Percentiles rank a stretch among this genome's conserved stretches.
These are phyloP conservation scores for Pezizomycotina sp. DNA, from an alignment of 2,329 filamentous ascomycete species.

Conservation along the genomic window DNA sequence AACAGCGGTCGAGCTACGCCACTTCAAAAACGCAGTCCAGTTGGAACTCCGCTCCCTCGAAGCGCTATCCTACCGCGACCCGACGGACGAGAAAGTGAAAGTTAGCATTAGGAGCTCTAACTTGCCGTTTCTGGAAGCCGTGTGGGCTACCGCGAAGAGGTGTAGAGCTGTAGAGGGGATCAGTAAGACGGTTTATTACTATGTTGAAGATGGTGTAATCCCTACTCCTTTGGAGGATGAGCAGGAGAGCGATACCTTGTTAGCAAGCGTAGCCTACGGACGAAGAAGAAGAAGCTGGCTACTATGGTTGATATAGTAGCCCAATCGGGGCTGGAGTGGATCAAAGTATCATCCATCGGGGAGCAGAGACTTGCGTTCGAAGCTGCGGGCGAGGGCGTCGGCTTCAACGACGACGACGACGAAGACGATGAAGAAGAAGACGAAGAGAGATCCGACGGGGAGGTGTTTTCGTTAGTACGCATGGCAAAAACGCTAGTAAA, in stretches of 20 bases:
- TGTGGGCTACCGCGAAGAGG: slow-evolving; percentile 46
- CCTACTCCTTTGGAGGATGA: slow-evolving; percentile 16
- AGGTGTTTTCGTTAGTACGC: slow-evolving; percentile 42
- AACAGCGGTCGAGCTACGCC: slow-evolving; percentile 35
- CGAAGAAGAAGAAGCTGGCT: slow-evolving; percentile 31
- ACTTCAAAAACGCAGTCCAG: slow-evolving; percentile 34
- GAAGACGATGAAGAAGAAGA: slow-evolving; percentile 29
- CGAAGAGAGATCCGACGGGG: slow-evolving; percentile 25
- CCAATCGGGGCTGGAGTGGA: slow-evolving; percentile 45
- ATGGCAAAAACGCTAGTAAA: slow-evolving; percentile 42
- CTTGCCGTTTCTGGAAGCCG: slow-evolving; percentile 45
- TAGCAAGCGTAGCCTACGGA: slow-evolving; percentile 29
- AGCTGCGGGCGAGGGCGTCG: slow-evolving; percentile 42
- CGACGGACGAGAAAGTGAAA: slow-evolving; percentile 27
- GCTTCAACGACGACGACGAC: slow-evolving; percentile 33
- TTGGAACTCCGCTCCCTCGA: slow-evolving; percentile 36
- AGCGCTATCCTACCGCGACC: slow-evolving; percentile 25
- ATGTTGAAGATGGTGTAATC: too few relatives aligned
- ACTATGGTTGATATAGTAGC: slow-evolving; percentile 49
- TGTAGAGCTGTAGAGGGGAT: slow-evolving; percentile 42
- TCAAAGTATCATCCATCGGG: slow-evolving; percentile 50
- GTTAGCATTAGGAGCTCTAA: slow-evolving; percentile 50
- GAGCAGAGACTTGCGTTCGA: slow-evolving; percentile 49
- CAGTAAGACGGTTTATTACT: slow-evolving; percentile 21
- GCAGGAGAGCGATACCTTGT: slow-evolving; percentile 23